Conservation (phyloP, 2,329 filamentous ascomycete genomes). For the Capronia coronata region DNA sequence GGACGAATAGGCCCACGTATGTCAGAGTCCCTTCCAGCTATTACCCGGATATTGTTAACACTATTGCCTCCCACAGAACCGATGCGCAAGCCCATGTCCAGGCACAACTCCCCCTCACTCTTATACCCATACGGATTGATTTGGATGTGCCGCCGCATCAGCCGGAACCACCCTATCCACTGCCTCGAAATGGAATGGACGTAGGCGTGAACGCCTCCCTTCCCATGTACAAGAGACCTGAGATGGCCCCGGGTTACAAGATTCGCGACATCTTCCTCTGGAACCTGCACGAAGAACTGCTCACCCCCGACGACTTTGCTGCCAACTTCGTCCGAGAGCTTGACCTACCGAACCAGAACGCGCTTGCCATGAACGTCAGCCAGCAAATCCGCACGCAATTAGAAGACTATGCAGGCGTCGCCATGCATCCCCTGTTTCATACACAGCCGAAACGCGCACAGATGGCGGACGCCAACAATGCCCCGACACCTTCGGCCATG, state of each 20-base stretch:
- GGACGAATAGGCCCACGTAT: constrained; percentile 43
- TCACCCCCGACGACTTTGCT: constrained; percentile 96
- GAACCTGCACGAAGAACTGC: constrained; percentile 92
- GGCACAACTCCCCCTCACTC: constrained; percentile 73
- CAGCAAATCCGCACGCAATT: constrained; percentile 91
- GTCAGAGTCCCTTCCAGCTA: constrained; percentile 12
- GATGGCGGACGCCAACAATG: constrained; percentile 29
- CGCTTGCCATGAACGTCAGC: constrained; percentile 72
- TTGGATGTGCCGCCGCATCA: constrained; percentile 73
- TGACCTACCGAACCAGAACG: constrained; percentile 70
- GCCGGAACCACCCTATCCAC: constrained; percentile 42
- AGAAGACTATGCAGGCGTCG: constrained; percentile 92
- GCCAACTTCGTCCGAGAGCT: constrained; percentile 82
- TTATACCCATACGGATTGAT: constrained; percentile 95
- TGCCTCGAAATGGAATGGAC: constrained; percentile 38
- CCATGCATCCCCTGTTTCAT: constrained; percentile 86
- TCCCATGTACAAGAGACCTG: constrained; percentile 71
- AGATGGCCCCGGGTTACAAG: constrained; percentile 74
- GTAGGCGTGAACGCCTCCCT: constrained; percentile 55
- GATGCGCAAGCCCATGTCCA: constrained; percentile 58
- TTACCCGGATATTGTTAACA: constrained; percentile 6
- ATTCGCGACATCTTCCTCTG: constrained; percentile 94
- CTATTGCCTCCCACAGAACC: constrained; percentile 36
- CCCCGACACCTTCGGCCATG: constrained; percentile 30
- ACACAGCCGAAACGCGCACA: constrained; percentile 40